phyloP scores from a whole-genome alignment of 2,329 filamentous ascomycete genomes.

The Ophiostoma quercus region DNA sequence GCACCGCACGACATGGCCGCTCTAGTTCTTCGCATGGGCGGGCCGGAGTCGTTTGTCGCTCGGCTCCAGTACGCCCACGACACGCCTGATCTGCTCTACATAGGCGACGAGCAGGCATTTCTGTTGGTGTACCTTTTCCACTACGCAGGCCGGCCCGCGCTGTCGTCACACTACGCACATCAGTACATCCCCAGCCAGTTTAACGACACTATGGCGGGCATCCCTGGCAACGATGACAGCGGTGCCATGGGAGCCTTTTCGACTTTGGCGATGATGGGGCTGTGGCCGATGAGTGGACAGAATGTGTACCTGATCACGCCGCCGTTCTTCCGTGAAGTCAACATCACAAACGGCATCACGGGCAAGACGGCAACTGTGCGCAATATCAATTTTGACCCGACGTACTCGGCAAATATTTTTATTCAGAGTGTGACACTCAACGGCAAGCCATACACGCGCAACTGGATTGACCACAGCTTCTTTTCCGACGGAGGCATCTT shows the following conservation, averaged over 20 bases:
- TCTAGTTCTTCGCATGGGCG: slow-evolving; percentile 28
- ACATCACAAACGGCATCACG: slow-evolving; percentile 43
- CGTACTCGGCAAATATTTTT: slow-evolving; percentile 11
- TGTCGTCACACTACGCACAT: slow-evolving; percentile 46
- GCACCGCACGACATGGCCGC: slow-evolving; percentile 29
- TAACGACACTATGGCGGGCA: slow-evolving; percentile 50
- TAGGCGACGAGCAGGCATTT: slow-evolving; percentile 46
- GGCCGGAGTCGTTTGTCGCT: slow-evolving; percentile 30
- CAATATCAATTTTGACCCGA: slow-evolving; percentile 52
- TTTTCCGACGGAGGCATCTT: slow-evolving; percentile 55
- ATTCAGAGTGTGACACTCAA: slow-evolving; percentile 44
- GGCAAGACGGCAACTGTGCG: slow-evolving; percentile 49
- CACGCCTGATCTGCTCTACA: slow-evolving; percentile 29
- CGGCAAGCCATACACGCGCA: slow-evolving; percentile 50
- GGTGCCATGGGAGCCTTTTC: slow-evolving; percentile 55
- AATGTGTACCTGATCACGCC: slow-evolving; percentile 55
- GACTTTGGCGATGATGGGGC: slow-evolving; percentile 50
- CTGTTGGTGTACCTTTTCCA: slow-evolving; percentile 53
- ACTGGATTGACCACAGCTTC: slow-evolving; percentile 14
- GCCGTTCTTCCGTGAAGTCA: slow-evolving; percentile 51
- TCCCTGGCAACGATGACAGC: slow-evolving; percentile 58
- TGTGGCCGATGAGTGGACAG: slow-evolving; percentile 53
- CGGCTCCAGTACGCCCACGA: slow-evolving; percentile 31
- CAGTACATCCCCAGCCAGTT: slow-evolving; percentile 57
- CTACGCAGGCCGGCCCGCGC: slow-evolving; percentile 53